Conservation (phyloP, 176 grass and related monocot species). For the Microstegium vimineum region DNA sequence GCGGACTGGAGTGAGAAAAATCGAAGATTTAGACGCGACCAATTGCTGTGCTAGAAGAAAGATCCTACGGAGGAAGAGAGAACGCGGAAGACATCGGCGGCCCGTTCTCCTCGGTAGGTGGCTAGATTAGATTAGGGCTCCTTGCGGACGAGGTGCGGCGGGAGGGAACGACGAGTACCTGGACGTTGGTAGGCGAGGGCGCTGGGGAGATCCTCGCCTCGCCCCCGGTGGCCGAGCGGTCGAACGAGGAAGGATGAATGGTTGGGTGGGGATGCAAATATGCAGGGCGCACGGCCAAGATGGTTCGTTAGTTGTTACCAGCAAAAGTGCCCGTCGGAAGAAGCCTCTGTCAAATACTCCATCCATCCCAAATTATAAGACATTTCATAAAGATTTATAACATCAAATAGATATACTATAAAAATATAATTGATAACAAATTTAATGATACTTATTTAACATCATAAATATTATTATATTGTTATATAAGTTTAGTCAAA, state of each 20-base stretch:
- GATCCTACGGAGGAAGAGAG: background rate
- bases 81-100: background rate
- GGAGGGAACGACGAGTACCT: background rate
- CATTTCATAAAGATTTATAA: too few relatives aligned
- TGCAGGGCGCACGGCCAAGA: background rate
- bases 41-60: background rate
- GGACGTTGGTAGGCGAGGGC: background rate
- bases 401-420: too few relatives aligned
- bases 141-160: background rate
- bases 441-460: too few relatives aligned
- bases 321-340: too few relatives aligned
- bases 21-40: background rate
- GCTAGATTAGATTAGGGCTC: background rate
- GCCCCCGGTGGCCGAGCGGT: background rate
- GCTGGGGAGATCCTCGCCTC: background rate
- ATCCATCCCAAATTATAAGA: too few relatives aligned
- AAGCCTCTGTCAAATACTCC: too few relatives aligned
- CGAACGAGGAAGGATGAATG: background rate
- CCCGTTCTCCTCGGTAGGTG: too few relatives aligned
- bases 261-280: background rate
- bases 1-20: background rate
- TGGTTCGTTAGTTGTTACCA: background rate
- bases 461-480: too few relatives aligned
- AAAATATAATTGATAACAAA: too few relatives aligned
- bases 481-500: too few relatives aligned